Evolutionary conservation across 768 basidiomycete species (phyloP).

Genomic region (Dentipellis sp.): DNA sequence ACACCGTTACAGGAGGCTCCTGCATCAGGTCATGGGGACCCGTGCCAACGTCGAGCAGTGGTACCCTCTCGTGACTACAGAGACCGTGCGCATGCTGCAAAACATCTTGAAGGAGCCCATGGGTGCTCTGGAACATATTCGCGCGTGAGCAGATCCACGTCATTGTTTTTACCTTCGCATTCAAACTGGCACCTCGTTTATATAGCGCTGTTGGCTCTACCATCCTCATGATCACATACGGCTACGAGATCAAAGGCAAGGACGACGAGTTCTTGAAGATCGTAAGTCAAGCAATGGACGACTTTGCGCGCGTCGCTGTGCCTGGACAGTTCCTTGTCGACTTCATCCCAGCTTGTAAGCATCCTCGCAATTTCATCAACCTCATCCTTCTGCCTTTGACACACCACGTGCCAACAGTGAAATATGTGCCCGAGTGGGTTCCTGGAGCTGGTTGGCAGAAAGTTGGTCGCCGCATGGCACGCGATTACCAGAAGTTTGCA

Average conservation of each 20-base stretch:
- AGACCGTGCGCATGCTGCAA: slow-evolving; percentile 8
- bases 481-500: background rate
- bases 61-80: slow-evolving; percentile 10
- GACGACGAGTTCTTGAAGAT: background rate
- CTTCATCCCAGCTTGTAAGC: background rate
- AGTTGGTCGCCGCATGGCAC: background rate
- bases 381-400: background rate
- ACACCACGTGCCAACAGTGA: background rate
- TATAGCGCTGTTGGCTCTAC: background rate
- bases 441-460: slow-evolving; percentile 1
- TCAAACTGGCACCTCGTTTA: background rate
- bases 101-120: slow-evolving; percentile 12
- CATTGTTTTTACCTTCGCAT: background rate
- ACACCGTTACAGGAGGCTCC: slow-evolving; percentile 9
- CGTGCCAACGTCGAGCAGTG: slow-evolving; percentile 10
- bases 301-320: background rate
- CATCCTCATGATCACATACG: slow-evolving; percentile 1
- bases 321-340: slow-evolving; percentile 1
- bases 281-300: background rate
- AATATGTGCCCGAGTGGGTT: slow-evolving; percentile 1
- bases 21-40: slow-evolving; percentile 13
- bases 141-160: slow-evolving; percentile 5
- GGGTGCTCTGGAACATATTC: slow-evolving; percentile 10
- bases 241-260: background rate
- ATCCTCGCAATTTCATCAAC: background rate